These are phyloP conservation scores for Tephrocybe sp. DNA, from an alignment of 768 basidiomycete species.

Conservation along the genomic window DNA sequence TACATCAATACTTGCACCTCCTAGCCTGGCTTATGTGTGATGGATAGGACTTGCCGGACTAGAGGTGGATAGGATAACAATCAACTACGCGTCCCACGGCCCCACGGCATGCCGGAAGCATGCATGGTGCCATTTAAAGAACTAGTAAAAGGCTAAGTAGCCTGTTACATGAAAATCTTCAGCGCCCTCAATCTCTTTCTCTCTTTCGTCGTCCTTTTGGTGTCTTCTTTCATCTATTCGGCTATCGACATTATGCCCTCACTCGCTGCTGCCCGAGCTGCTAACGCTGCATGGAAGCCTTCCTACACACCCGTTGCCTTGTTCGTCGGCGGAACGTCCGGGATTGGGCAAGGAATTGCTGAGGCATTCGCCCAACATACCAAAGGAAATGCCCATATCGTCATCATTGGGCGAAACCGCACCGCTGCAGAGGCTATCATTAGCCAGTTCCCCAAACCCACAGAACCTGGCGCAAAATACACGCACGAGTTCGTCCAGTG, in stretches of 20 bases:
- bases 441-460: conserved; percentile 33
- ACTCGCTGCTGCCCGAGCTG: conserved; percentile 20
- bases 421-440: conserved; percentile 43
- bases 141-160: background rate
- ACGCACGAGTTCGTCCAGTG: conserved; percentile 43
- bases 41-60: background rate
- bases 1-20: too few relatives aligned
- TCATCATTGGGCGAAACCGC: conserved; percentile 48
- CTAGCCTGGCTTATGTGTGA: background rate
- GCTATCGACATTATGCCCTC: conserved; percentile 19
- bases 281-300: conserved; percentile 22
- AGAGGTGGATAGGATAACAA: background rate
- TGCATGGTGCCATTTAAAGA: background rate
- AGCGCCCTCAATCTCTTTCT: background rate
- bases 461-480: conserved; percentile 8
- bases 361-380: conserved; percentile 41
- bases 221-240: background rate
- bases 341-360: conserved; percentile 43
- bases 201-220: background rate
- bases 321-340: conserved; percentile 40
- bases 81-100: background rate
- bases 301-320: conserved; percentile 29
- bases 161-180: background rate
- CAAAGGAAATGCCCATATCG: conserved; percentile 43
- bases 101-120: background rate